phyloP scores from a whole-genome alignment of 2,329 filamentous ascomycete genomes.

The Hypoxylon sp. region DNA sequence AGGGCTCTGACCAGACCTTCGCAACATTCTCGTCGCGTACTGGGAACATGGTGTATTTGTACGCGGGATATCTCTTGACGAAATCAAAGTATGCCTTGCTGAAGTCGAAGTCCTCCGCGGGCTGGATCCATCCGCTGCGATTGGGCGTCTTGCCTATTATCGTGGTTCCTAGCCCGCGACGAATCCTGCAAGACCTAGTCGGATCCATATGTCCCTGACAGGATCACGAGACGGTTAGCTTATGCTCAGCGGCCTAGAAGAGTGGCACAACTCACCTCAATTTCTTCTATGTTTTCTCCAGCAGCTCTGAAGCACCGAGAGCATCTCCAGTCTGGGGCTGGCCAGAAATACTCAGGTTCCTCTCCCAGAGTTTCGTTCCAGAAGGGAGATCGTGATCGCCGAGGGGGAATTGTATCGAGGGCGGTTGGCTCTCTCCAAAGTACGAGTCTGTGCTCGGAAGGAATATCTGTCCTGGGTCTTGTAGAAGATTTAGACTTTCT shows the following conservation, averaged over 20 bases:
- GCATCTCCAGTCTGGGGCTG: conserved; percentile 25
- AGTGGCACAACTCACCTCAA: conserved; percentile 20
- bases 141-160: conserved; percentile 26
- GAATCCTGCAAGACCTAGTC: conserved; percentile 32
- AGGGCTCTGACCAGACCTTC: conserved; percentile 18
- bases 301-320: conserved; percentile 38
- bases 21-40: conserved; percentile 6
- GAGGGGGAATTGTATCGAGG: neutral
- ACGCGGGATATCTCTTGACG: conserved; percentile 29
- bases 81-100: conserved; percentile 22
- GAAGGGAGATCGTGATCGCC: conserved; percentile 19
- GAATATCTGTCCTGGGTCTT: too few relatives aligned
- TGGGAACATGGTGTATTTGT: conserved; percentile 37
- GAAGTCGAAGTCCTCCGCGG: conserved; percentile 22
- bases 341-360: neutral
- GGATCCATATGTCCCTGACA: conserved; percentile 31
- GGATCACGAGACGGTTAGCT: conserved; percentile 7
- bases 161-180: conserved; percentile 23
- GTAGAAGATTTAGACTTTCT: too few relatives aligned
- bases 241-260: neutral
- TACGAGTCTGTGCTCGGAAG: neutral
- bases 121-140: conserved; percentile 39
- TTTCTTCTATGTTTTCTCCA: neutral
- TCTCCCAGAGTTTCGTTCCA: conserved; percentile 5
- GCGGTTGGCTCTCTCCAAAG: conserved; percentile 6